Base-by-base conservation (phyloP, 75 land plant genomes). In the Cupressus sempervirens region DNA sequence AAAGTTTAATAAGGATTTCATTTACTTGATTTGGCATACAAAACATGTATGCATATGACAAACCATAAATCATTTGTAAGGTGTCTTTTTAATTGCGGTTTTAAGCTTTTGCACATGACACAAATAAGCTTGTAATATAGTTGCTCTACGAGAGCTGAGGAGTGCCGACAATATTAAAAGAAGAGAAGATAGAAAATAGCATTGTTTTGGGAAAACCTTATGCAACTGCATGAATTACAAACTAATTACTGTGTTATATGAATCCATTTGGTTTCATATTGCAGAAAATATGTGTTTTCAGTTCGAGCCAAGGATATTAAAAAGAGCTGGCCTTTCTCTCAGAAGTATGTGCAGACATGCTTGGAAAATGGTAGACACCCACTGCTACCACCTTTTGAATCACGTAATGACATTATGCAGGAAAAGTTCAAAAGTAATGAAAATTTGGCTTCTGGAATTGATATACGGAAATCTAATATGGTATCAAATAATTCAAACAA, bases 241-340 rank as follows among this genome's bases (percentile, higher is more conserved):
- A 26, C 26, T 79, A 30, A 38, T 29, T 11, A n/a, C n/a, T 23
- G 3, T 23, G 50, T 9, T 20, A 43, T 45, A 45, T 26, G 45
- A 23, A 23, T 45, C 29, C 26, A n/a, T 50, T 43, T 41, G n/a
- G 43, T 79, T 45, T 13, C 45, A 30, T 82, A 20, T 82, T 82
- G 84, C 84, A 86, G 87, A 82, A 26, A 86, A 8, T 82, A 81
- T 68, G 87, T 86, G 53, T 82, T 45, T 34, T 9, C 75, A 34
- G 85, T 82, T 20, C 46, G 87, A n/a, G 50, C 41, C 8, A 13
- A 36, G 18, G 84, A 82, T 35, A 72, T 82, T 26, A 56, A 15
- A 43, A 82, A 82, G 41, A 72, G 46, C 68, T 86, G 87, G 87
- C 87, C 87, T 43, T 86, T 86, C 53, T 29, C 53, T 34, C 87